Percentiles rank a stretch among this genome's conserved stretches.
Evolutionary conservation across 164 flowering plant species (phyloP).

Genomic region (Stephania yunnanensis): DNA sequence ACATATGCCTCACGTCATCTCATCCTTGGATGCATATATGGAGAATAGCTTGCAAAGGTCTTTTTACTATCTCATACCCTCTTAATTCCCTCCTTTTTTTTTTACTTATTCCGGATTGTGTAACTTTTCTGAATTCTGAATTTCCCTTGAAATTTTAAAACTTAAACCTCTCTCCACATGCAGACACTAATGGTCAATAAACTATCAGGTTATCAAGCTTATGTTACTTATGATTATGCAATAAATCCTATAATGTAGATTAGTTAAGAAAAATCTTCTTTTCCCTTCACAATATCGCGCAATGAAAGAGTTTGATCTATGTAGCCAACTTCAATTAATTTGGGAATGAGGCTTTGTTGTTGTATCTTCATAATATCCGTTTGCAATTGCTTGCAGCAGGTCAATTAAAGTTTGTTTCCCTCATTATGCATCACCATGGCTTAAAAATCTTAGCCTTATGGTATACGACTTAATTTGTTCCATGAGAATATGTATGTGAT

Average conservation of each 20-base stretch:
- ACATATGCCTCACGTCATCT: constrained; percentile 75
- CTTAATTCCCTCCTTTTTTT: not conserved
- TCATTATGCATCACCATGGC: not conserved
- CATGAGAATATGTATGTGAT: too few species aligned
- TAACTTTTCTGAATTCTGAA: not conserved
- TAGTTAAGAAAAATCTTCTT: not conserved
- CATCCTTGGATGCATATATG: constrained; percentile 74
- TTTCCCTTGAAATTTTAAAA: not conserved
- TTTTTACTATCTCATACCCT: not conserved
- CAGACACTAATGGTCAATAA: not conserved
- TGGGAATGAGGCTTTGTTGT: not conserved
- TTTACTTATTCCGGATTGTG: not conserved
- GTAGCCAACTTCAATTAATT: too few species aligned
- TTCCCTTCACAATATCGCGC: too few species aligned
- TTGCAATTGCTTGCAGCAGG: not conserved
- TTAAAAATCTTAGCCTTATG: not conserved
- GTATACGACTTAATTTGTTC: too few species aligned
- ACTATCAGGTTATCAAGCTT: not conserved
- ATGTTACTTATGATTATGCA: not conserved
- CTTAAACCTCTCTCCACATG: not conserved
- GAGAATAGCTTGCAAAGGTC: constrained; percentile 78
- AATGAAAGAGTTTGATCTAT: too few species aligned
- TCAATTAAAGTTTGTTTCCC: not conserved
- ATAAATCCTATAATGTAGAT: not conserved
- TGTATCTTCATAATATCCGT: not conserved